Evolutionary conservation across 768 basidiomycete genomes (phyloP).

Genomic region (Tricholoma terreum): DNA sequence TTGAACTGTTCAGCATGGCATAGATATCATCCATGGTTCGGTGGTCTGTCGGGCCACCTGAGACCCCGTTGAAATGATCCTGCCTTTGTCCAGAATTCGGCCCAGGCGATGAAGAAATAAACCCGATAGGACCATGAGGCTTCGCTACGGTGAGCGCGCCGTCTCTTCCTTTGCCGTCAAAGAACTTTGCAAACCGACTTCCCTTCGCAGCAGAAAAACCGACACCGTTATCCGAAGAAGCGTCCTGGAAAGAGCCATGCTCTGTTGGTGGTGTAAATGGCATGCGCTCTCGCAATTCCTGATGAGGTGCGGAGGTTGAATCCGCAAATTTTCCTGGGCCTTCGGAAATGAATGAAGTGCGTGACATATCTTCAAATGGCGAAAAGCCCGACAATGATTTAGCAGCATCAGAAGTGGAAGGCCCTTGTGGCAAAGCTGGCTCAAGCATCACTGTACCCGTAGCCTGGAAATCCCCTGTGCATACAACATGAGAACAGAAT

Average conservation of each 20-base stretch:
- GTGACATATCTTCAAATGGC: constrained; percentile 53
- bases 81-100: constrained; percentile 39
- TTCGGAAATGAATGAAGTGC: constrained; percentile 22
- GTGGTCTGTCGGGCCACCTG: constrained; percentile 42
- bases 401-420: constrained; percentile 25
- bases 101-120: constrained; percentile 45
- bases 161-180: constrained; percentile 68
- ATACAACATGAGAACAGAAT: not conserved
- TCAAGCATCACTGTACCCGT: constrained; percentile 16
- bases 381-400: constrained; percentile 42
- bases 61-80: constrained; percentile 39
- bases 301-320: constrained; percentile 11
- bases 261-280: constrained; percentile 18
- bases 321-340: constrained; percentile 13
- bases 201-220: constrained; percentile 60
- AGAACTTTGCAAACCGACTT: constrained; percentile 86
- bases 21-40: constrained; percentile 78
- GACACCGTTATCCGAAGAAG: constrained; percentile 32
- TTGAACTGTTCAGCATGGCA: constrained; percentile 74
- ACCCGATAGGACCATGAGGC: constrained; percentile 33
- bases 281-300: constrained; percentile 11
- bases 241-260: constrained; percentile 9
- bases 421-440: constrained; percentile 12
- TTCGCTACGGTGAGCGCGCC: constrained; percentile 31
- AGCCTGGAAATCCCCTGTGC: constrained; percentile 6